phyloP scores from a whole-genome alignment of 208 protist genomes.

The Trypanosoma brucei region DNA sequence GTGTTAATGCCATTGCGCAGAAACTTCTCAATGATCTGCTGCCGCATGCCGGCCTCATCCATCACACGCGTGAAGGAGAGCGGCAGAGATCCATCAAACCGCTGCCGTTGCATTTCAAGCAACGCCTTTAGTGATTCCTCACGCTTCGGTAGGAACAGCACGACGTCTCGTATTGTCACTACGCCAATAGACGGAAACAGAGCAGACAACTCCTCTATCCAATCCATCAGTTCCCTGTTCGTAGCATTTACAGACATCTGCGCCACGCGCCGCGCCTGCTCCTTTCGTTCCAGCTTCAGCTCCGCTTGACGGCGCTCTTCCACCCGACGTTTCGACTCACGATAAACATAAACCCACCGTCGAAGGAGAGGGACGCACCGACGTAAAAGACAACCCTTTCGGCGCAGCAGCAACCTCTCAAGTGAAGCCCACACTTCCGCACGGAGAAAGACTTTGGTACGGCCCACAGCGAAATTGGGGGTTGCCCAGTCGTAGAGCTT shows the following conservation, averaged over 20 bases:
- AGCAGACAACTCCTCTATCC: conserved; percentile 58
- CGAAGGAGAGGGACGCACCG: conserved; percentile 65
- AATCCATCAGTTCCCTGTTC: conserved; percentile 33
- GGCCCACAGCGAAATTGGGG: conserved; percentile 78
- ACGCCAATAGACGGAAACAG: conserved; percentile 65
- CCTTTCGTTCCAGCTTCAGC: conserved; percentile 41
- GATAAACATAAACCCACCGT: conserved; percentile 58
- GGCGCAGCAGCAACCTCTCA: conserved; percentile 71
- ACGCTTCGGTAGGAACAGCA: conserved; percentile 39
- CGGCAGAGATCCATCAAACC: conserved; percentile 42
- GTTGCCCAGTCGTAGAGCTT: conserved; percentile 49
- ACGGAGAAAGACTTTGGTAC: conserved; percentile 87
- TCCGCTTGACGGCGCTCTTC: conserved; percentile 52
- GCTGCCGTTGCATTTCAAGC: conserved; percentile 58
- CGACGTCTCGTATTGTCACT: conserved; percentile 54
- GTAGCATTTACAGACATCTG: conserved; percentile 33
- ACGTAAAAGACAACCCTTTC: conserved; percentile 50
- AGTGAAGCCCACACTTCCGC: conserved; percentile 80
- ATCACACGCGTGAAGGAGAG: conserved; percentile 64
- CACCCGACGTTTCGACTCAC: conserved; percentile 63
- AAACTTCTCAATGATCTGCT: conserved; percentile 39
- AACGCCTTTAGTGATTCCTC: conserved; percentile 46
- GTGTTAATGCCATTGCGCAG: conserved; percentile 57
- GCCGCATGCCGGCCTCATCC: conserved; percentile 41
- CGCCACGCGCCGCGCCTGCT: conserved; percentile 46